Percentiles rank a stretch among this genome's conserved stretches.
These are phyloP conservation scores for Plasmodium chabaudi DNA, from an alignment of 169 alveolate genomes.

Conservation along the genomic window DNA sequence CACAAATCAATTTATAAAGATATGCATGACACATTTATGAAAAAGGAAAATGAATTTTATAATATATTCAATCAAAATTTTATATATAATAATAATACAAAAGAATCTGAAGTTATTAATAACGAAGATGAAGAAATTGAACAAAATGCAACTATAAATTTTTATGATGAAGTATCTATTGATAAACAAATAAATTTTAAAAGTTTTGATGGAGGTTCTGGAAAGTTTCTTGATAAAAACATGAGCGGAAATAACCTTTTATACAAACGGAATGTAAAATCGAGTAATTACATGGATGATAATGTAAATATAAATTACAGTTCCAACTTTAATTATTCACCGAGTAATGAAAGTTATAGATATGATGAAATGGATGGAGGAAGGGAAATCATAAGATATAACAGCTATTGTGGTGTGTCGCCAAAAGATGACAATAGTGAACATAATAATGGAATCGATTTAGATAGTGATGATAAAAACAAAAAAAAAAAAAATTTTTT, in stretches of 20 bases:
- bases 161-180: too few relatives aligned
- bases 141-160: too few relatives aligned
- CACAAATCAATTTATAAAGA: constrained; percentile 50
- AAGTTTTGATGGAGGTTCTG: too few relatives aligned
- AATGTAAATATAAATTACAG: constrained; percentile 14
- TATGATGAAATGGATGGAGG: not conserved
- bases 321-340: constrained; percentile 15
- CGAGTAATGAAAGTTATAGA: constrained; percentile 8
- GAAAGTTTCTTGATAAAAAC: not conserved
- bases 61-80: not conserved
- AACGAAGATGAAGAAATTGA: not conserved
- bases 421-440: not conserved
- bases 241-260: constrained; percentile 12
- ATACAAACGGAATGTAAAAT: constrained; percentile 24
- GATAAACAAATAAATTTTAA: too few relatives aligned
- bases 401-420: not conserved
- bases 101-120: not conserved
- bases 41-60: constrained; percentile 24
- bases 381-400: not conserved
- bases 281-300: not conserved
- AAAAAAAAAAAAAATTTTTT: constrained; percentile 11
- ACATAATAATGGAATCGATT: not conserved
- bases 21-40: constrained; percentile 55
- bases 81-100: not conserved
- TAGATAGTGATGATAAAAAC: not conserved